These are phyloP conservation scores for Aspergillus novofumigatus DNA, from an alignment of 2,329 filamentous ascomycete genomes.

Conservation along the genomic window DNA sequence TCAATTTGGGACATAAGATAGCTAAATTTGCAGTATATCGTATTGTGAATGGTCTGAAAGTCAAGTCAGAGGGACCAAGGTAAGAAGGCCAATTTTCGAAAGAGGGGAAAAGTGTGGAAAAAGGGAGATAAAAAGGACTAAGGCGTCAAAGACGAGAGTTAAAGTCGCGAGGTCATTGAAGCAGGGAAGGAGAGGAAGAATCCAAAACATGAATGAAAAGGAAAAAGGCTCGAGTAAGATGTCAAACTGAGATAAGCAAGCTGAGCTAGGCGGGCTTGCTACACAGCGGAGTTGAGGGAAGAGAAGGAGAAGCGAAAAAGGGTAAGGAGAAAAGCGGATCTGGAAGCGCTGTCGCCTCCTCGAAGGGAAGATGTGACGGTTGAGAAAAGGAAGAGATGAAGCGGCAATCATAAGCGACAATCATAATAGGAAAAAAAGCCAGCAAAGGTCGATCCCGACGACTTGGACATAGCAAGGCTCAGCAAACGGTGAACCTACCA, in stretches of 20 bases:
- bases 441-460: background rate
- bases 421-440: background rate
- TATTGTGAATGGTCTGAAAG: slow-evolving; percentile 5
- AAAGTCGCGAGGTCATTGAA: background rate
- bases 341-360: background rate
- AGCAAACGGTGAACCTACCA: slow-evolving; percentile 18
- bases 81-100: background rate
- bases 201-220: slow-evolving; percentile 1
- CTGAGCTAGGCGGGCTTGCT: background rate
- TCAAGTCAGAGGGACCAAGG: slow-evolving; percentile 1
- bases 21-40: background rate
- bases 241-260: background rate
- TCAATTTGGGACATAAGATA: slow-evolving; percentile 18
- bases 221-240: background rate
- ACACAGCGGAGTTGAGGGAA: slow-evolving; percentile 1
- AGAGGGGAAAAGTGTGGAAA: slow-evolving; percentile 2
- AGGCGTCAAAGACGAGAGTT: slow-evolving; percentile 4
- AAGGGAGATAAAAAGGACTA: slow-evolving; percentile 2
- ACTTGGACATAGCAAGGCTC: background rate
- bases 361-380: background rate
- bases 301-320: slow-evolving; percentile 1
- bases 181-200: slow-evolving; percentile 8
- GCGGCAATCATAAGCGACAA: background rate
- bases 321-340: background rate
- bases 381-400: background rate